These are phyloP conservation scores for Candida corydali DNA, from an alignment of 805 yeast species.

Conservation along the genomic window DNA sequence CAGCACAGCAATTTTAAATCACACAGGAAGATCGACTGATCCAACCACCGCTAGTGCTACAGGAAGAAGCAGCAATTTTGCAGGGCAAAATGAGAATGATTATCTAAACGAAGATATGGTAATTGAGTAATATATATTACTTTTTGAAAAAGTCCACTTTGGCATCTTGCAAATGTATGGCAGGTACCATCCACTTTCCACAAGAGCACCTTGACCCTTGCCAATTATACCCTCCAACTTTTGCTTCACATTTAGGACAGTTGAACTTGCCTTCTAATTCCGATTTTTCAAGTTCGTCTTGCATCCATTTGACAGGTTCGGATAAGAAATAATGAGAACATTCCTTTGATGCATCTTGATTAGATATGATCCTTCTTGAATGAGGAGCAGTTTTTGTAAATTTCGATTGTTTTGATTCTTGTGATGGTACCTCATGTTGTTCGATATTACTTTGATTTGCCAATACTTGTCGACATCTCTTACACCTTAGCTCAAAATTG, in stretches of 20 bases:
- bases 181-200: slow-evolving; percentile 94
- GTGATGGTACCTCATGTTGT: slow-evolving; percentile 63
- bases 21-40: slow-evolving; percentile 17
- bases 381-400: slow-evolving; percentile 63
- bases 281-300: slow-evolving; percentile 64
- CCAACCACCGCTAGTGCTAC: slow-evolving; percentile 17
- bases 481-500: slow-evolving; percentile 59
- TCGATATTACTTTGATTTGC: slow-evolving; percentile 63
- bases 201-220: slow-evolving; percentile 92
- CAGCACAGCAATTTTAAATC: slow-evolving; percentile 9
- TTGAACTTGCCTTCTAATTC: slow-evolving; percentile 80
- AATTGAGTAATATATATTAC: slow-evolving; percentile 21
- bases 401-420: slow-evolving; percentile 59
- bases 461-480: slow-evolving; percentile 69
- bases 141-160: slow-evolving; percentile 65
- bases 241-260: slow-evolving; percentile 81
- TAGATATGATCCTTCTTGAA: slow-evolving; percentile 55
- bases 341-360: slow-evolving; percentile 49
- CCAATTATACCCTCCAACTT: slow-evolving; percentile 93
- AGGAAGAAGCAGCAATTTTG: slow-evolving; percentile 6
- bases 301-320: slow-evolving; percentile 94
- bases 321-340: slow-evolving; percentile 80
- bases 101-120: slow-evolving; percentile 42
- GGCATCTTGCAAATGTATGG: slow-evolving; percentile 73
- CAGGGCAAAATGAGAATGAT: slow-evolving; percentile 14